A percentile compares a stretch with the other conserved stretches of the same genome.
Conservation (phyloP, 176 grass and related monocot species). For the Musa troglodytarum region DNA sequence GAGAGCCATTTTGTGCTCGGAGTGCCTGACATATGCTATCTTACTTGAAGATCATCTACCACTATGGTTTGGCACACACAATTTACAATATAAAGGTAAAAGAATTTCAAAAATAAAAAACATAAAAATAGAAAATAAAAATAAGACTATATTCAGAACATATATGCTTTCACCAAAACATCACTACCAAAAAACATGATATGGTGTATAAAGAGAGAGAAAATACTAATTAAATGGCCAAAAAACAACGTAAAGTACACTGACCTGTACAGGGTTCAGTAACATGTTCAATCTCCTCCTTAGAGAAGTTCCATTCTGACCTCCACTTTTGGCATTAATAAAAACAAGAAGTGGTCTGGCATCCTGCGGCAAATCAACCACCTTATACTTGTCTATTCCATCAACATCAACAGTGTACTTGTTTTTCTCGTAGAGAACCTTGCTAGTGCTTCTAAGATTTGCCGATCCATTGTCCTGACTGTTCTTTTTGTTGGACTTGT, state of each 20-base stretch:
- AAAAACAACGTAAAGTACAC: constrained; percentile 10
- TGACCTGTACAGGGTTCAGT: constrained; percentile 86
- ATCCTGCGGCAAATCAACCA: constrained; percentile 60
- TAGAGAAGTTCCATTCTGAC: constrained; percentile 56
- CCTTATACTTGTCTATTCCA: constrained; percentile 45
- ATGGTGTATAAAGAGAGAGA: background rate
- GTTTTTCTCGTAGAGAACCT: constrained; percentile 26
- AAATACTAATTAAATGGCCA: background rate
- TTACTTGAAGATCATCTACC: no score
- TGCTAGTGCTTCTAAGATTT: constrained; percentile 35
- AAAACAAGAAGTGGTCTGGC: constrained; percentile 82
- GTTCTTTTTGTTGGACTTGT: constrained; percentile 41
- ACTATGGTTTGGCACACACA: no score
- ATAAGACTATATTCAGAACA: background rate
- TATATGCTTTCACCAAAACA: background rate
- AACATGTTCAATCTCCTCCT: constrained; percentile 81
- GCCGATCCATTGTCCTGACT: background rate
- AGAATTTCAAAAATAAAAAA: no score
- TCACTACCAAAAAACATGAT: no score
- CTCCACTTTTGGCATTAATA: constrained; percentile 86
- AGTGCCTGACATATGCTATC: no score
- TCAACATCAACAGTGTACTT: constrained; percentile 17
- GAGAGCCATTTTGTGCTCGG: no score
- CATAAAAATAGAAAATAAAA: background rate
- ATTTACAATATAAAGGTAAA: no score